These are phyloP conservation scores for Globisporangium nunn DNA, from an alignment of 352 stramenopile genomes.

Conservation along the genomic window DNA sequence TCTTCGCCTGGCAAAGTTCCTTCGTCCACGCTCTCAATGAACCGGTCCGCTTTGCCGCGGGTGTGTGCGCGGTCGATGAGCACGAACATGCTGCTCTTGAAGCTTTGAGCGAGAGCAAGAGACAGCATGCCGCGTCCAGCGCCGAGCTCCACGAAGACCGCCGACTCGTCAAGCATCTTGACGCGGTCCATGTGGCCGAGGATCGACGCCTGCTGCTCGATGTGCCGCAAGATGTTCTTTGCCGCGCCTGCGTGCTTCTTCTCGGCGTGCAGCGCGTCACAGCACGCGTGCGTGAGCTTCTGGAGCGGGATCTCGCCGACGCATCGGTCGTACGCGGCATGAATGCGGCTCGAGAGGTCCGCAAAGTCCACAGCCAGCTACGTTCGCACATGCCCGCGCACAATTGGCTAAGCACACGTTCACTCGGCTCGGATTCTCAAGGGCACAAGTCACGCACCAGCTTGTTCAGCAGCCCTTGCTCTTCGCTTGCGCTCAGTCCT, in stretches of 20 bases:
- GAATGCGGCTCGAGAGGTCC: slow-evolving; percentile 39
- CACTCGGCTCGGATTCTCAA: background rate
- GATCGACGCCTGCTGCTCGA: slow-evolving; percentile 80
- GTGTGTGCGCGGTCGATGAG: slow-evolving; percentile 71
- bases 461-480: slow-evolving; percentile 65
- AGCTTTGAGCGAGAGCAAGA: slow-evolving; percentile 61
- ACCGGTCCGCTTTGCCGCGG: slow-evolving; percentile 68
- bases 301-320: slow-evolving; percentile 53
- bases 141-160: slow-evolving; percentile 65
- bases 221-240: slow-evolving; percentile 65
- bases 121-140: slow-evolving; percentile 76
- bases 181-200: slow-evolving; percentile 66
- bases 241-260: slow-evolving; percentile 50
- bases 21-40: slow-evolving; percentile 31
- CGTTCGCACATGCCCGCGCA: background rate
- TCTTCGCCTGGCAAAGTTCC: slow-evolving; percentile 5
- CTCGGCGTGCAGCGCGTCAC: slow-evolving; percentile 48
- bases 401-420: background rate
- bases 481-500: slow-evolving; percentile 28
- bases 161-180: slow-evolving; percentile 33
- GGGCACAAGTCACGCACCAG: slow-evolving; percentile 22
- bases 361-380: slow-evolving; percentile 47
- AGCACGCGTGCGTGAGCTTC: slow-evolving; percentile 65
- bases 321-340: slow-evolving; percentile 37
- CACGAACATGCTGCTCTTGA: slow-evolving; percentile 55